Percentiles rank a stretch among this genome's conserved stretches.
These are phyloP conservation scores for Aspergillus felis DNA, from an alignment of 2,329 filamentous ascomycete genomes.

Conservation along the genomic window DNA sequence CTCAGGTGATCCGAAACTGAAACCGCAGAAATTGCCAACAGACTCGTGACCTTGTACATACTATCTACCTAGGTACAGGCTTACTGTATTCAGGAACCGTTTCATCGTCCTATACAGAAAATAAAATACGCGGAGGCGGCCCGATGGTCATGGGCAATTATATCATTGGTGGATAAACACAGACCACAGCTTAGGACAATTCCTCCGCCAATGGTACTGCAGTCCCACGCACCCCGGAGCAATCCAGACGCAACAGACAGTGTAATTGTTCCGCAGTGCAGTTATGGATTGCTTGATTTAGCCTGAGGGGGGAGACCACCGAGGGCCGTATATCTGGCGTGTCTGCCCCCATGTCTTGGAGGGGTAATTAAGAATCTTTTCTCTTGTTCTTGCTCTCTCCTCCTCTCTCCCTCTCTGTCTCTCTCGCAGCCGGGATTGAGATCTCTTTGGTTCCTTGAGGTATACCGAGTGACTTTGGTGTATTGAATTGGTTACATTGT, in stretches of 20 bases:
- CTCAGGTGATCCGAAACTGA: not conserved
- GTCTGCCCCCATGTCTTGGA: not conserved
- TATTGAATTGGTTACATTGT: not conserved
- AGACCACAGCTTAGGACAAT: slow-evolving; percentile 8
- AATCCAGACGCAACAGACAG: not conserved
- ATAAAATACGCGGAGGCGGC: slow-evolving; percentile 1
- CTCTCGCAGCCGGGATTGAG: not conserved
- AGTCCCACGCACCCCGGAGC: slow-evolving; percentile 4
- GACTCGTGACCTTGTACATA: not conserved
- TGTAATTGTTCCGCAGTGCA: not conserved
- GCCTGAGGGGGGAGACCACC: not conserved
- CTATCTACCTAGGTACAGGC: not conserved
- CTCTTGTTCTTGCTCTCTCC: not conserved
- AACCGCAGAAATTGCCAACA: not conserved
- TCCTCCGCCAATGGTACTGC: slow-evolving; percentile 23
- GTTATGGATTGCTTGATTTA: not conserved
- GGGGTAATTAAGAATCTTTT: not conserved
- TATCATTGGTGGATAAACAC: slow-evolving; percentile 22
- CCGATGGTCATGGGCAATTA: not conserved
- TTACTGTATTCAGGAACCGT: not conserved
- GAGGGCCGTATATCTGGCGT: not conserved
- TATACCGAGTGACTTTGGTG: not conserved
- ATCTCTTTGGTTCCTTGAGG: not conserved
- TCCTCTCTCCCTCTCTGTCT: not conserved
- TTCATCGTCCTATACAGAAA: not conserved